Base-by-base conservation (phyloP, 495 filamentous ascomycete genomes). In the Chaetomium tenue region DNA sequence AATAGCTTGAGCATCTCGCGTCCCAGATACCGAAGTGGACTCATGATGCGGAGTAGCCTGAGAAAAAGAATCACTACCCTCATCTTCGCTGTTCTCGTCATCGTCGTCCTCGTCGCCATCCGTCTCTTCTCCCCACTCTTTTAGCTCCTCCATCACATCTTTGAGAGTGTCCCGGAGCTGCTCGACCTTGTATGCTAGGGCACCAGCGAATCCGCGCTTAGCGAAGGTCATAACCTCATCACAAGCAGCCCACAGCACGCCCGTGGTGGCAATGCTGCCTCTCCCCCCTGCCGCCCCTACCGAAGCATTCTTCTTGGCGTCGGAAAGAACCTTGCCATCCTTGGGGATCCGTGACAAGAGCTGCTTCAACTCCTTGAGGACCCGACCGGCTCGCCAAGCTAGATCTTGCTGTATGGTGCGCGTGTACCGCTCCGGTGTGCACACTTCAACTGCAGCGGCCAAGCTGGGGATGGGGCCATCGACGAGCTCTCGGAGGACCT, bases 61-160 rank as follows among this genome's bases (percentile, higher is more conserved):
- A 18, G 67, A 54, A 26, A 73, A 66, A 4, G 60, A 60, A 57
- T 63, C 67, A 18, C 72, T 67, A 6, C 78, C 75, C 0, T 74
- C 76, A 22, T 74, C 76, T 0, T 78, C 78, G 3, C 77, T 77
- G 12, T n/a, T n/a, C 44, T 47, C 44, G 7, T 47, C 44, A n/a
- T 47, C 44, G 44, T 82, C 79, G 2, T 37, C 40, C 13, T 81
- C 78, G 4, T 82, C 81, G 0, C 74, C 75, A 3, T 78, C 79
- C 23, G 81, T 82, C 66, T 87, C 88, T 64, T 87, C 87, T 56
- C 88, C 86, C 89, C 92, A 97, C 68, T 91, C 89, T 64, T 91
- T 90, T 65, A 97, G 75, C 75, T 97, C 92, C 66, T 87, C 83
- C 30, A 94, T 80, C 0, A 91, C 89, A 78, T 97, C 92, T 64